phyloP scores from a whole-genome alignment of 192 early-diverging fungal species.

The Helicostylum pulchrum region DNA sequence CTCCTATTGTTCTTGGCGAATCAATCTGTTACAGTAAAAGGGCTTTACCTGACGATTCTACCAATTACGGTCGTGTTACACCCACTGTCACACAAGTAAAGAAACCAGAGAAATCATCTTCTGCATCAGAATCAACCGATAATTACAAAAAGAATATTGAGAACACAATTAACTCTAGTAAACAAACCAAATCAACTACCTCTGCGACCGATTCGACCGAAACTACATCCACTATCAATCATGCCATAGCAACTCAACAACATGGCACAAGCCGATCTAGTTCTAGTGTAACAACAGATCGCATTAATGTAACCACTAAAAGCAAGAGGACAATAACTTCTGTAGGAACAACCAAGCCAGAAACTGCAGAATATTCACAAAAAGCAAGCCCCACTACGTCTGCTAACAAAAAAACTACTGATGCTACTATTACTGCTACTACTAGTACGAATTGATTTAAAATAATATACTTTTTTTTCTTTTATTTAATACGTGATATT shows the following conservation, averaged over 20 bases:
- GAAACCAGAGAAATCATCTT: too few species aligned
- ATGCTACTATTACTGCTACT: too few species aligned
- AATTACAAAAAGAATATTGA: too few species aligned
- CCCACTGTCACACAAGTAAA: too few species aligned
- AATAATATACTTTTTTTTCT: not conserved
- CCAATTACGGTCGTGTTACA: not conserved
- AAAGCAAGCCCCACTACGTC: not conserved
- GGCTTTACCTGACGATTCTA: too few species aligned
- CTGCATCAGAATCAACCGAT: too few species aligned
- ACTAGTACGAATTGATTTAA: not conserved
- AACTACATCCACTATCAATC: not conserved
- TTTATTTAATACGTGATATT: too few species aligned
- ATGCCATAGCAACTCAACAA: not conserved
- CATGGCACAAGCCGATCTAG: not conserved
- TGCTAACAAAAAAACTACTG: not conserved
- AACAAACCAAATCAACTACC: too few species aligned
- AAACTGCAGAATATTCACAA: not conserved
- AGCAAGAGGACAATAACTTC: not conserved
- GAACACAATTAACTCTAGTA: too few species aligned
- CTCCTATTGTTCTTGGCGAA: too few species aligned
- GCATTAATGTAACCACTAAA: not conserved
- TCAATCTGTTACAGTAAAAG: too few species aligned
- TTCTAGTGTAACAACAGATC: not conserved
- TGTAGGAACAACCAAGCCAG: not conserved
- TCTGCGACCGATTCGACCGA: too few species aligned